Evolutionary conservation across 2,329 filamentous ascomycete species (phyloP).

Genomic region (Neonectria ditissima): DNA sequence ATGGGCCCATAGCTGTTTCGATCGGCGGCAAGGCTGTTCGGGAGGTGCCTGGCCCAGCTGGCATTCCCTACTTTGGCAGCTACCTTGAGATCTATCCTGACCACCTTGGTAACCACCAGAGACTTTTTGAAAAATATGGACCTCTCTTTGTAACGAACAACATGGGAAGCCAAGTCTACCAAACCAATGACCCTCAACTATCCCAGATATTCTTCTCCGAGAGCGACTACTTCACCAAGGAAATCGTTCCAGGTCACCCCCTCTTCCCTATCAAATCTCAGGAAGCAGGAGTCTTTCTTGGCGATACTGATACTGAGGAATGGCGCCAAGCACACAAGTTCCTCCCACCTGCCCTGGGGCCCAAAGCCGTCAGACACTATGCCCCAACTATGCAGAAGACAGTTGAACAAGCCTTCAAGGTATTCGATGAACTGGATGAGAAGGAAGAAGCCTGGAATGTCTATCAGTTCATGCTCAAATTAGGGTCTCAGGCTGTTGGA

Average conservation of each 20-base stretch:
- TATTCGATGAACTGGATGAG: constrained; percentile 64
- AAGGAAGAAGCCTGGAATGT: constrained; percentile 61
- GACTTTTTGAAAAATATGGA: constrained; percentile 65
- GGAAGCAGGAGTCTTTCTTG: constrained; percentile 58
- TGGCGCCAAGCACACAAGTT: constrained; percentile 71
- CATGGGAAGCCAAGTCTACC: constrained; percentile 62
- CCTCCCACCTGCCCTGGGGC: constrained; percentile 67
- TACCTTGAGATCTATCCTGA: constrained; percentile 68
- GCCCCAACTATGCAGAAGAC: constrained; percentile 68
- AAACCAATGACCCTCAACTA: constrained; percentile 61
- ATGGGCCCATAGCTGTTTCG: constrained; percentile 55
- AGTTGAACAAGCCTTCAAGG: constrained; percentile 62
- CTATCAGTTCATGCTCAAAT: constrained; percentile 63
- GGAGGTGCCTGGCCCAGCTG: constrained; percentile 62
- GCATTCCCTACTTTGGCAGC: constrained; percentile 63
- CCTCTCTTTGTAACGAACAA: constrained; percentile 64
- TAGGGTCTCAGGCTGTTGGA: constrained; percentile 59
- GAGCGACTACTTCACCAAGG: constrained; percentile 65
- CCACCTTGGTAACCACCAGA: constrained; percentile 67
- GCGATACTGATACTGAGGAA: constrained; percentile 63
- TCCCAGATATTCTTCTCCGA: constrained; percentile 61
- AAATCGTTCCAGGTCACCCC: constrained; percentile 63
- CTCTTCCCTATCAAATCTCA: constrained; percentile 56
- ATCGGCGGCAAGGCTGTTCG: constrained; percentile 63
- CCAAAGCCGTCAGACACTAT: constrained; percentile 72